Evolutionary conservation across 2,329 filamentous ascomycete species (phyloP).

Genomic region (Ceratocystis smalleyi): DNA sequence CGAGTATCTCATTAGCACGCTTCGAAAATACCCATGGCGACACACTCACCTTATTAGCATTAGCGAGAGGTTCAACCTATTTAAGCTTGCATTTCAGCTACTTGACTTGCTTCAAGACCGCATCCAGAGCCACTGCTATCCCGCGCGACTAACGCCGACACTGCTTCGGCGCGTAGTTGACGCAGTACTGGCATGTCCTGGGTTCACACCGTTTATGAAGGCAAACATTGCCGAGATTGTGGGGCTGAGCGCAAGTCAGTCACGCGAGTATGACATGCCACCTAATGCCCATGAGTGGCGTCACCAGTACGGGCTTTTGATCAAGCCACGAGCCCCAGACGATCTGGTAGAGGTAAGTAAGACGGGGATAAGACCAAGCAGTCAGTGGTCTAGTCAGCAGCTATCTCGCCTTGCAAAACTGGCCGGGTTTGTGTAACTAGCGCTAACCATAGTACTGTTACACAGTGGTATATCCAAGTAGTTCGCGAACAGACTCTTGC

Average conservation of each 20-base stretch:
- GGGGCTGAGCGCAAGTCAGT: conserved; percentile 25
- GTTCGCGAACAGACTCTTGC: conserved; percentile 8
- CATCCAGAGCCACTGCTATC: conserved; percentile 27
- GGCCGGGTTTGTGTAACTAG: not conserved
- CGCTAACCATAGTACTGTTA: not conserved
- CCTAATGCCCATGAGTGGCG: conserved; percentile 34
- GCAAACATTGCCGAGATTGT: conserved; percentile 38
- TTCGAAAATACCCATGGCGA: conserved; percentile 49
- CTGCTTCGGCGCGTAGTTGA: conserved; percentile 38
- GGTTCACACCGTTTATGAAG: conserved; percentile 47
- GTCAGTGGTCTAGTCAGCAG: not conserved
- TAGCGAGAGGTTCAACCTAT: conserved; percentile 38
- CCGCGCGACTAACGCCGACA: conserved; percentile 34
- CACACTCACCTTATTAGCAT: conserved; percentile 41
- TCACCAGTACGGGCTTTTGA: conserved; percentile 36
- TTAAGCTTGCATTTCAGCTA: conserved; percentile 35
- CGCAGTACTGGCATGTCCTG: conserved; percentile 41
- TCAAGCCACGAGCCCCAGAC: conserved; percentile 32
- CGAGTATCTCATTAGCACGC: conserved; percentile 48
- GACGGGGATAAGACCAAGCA: not conserved
- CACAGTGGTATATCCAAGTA: conserved; percentile 13
- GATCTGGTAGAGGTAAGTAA: conserved; percentile 41
- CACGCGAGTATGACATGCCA: conserved; percentile 32
- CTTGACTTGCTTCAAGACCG: conserved; percentile 31
- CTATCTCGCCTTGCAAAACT: not conserved